Evolutionary conservation across 139 green algal species (phyloP).

Genomic region (Chlamydomonas sp.): DNA sequence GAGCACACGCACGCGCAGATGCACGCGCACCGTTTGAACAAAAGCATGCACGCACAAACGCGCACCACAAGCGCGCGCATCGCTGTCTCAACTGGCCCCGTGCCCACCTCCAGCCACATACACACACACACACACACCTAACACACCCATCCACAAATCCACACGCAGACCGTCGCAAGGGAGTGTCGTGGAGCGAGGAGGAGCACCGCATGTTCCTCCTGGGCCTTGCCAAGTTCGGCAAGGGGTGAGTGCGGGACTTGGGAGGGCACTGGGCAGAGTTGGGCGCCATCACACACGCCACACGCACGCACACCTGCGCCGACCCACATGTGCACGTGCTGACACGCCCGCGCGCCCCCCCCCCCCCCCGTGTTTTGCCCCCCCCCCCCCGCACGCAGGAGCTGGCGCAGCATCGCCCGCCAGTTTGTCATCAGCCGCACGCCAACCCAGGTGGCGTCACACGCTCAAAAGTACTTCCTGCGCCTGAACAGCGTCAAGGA

Average conservation of each 20-base stretch:
- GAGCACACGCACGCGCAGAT: background rate
- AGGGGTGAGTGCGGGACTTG: conserved; percentile 41
- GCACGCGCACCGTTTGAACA: too few relatives aligned
- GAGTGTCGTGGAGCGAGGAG: conserved; percentile 92
- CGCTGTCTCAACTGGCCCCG: background rate
- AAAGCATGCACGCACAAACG: too few relatives aligned
- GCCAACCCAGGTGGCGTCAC: conserved; percentile 85
- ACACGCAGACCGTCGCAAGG: conserved; percentile 58
- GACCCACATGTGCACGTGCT: too few relatives aligned
- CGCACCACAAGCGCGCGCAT: too few relatives aligned
- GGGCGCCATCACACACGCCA: background rate
- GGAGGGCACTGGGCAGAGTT: background rate
- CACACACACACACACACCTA: too few relatives aligned
- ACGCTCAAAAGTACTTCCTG: conserved; percentile 78
- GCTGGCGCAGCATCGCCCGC: conserved; percentile 86
- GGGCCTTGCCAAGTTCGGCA: conserved; percentile 87
- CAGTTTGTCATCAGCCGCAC: conserved; percentile 88
- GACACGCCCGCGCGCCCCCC: too few relatives aligned
- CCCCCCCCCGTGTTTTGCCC: too few relatives aligned
- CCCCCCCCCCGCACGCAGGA: conserved; percentile 15
- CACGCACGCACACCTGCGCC: too few relatives aligned
- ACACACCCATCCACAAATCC: background rate
- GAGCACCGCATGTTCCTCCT: conserved; percentile 90
- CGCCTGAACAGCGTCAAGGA: conserved; percentile 75
- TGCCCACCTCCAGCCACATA: background rate